Evolutionary conservation across 805 yeast species (phyloP).

Genomic region (Ogataea pilisensis): DNA sequence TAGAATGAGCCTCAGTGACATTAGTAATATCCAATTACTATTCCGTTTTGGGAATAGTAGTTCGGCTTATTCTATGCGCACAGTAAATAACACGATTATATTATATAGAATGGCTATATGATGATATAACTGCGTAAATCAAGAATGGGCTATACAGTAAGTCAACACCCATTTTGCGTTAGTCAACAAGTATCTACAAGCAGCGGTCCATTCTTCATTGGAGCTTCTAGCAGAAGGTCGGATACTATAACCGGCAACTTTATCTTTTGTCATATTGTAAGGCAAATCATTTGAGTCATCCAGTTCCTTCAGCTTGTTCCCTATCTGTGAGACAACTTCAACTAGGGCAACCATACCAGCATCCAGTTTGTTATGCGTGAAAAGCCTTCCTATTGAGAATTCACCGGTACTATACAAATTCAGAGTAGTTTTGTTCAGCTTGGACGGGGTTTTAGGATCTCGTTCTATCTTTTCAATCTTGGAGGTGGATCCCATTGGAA

Average conservation of each 20-base stretch:
- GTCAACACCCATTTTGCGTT: constrained; percentile 83
- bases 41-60: constrained; percentile 5
- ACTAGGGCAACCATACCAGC: constrained; percentile 76
- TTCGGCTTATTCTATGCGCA: too few relatives aligned
- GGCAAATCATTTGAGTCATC: constrained; percentile 67
- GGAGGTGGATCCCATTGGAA: constrained; percentile 84
- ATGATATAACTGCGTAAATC: background rate
- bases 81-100: too few relatives aligned
- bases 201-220: constrained; percentile 83
- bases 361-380: constrained; percentile 75
- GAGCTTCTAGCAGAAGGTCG: constrained; percentile 57
- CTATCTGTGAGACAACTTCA: constrained; percentile 54
- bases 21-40: constrained; percentile 5
- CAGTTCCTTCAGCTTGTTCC: constrained; percentile 35
- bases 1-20: too few relatives aligned
- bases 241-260: constrained; percentile 76
- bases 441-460: constrained; percentile 33
- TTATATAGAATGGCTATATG: background rate
- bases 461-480: constrained; percentile 55
- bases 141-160: constrained; percentile 47
- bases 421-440: constrained; percentile 37
- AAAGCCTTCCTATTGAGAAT: constrained; percentile 62
- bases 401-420: constrained; percentile 69
- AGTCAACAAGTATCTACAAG: constrained; percentile 77
- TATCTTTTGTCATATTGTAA: constrained; percentile 63